Evolutionary conservation across 2,329 filamentous ascomycete species (phyloP).

Genomic region (Pseudocercospora vitis): DNA sequence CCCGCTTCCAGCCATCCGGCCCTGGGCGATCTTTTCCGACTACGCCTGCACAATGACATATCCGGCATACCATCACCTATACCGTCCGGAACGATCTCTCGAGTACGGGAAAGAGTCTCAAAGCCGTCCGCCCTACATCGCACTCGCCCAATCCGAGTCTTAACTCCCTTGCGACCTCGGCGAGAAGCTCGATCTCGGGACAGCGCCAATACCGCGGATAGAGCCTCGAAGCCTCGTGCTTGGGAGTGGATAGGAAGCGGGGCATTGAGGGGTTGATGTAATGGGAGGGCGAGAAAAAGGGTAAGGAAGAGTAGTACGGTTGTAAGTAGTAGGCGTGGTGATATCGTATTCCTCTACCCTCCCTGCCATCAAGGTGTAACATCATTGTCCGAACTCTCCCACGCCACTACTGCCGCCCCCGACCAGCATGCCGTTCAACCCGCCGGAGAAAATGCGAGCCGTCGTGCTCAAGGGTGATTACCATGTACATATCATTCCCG

Average conservation of each 20-base stretch:
- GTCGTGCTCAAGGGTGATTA: constrained; percentile 81
- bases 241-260: not conserved
- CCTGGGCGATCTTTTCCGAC: too few species aligned
- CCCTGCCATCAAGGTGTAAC: constrained; percentile 18
- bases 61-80: not conserved
- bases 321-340: not conserved
- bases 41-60: constrained; percentile 10
- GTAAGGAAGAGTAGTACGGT: too few species aligned
- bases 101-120: not conserved
- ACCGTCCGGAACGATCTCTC: not conserved
- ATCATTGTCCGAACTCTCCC: constrained; percentile 4
- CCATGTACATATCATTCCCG: constrained; percentile 45
- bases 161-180: not conserved
- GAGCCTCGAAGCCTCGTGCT: constrained; percentile 3
- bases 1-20: not conserved
- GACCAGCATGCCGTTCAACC: constrained; percentile 17
- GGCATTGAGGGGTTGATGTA: constrained; percentile 6
- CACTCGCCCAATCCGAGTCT: too few species aligned
- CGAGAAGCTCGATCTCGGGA: not conserved
- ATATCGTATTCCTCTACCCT: not conserved
- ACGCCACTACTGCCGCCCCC: not conserved
- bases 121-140: too few species aligned
- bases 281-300: constrained; percentile 2
- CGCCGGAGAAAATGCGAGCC: constrained; percentile 70
- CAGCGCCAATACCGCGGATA: constrained; percentile 3